Percentiles rank a stretch among this genome's conserved stretches.
Evolutionary conservation across 2,329 filamentous ascomycete species (phyloP).

Genomic region (Ceratocystis lukuohia): DNA sequence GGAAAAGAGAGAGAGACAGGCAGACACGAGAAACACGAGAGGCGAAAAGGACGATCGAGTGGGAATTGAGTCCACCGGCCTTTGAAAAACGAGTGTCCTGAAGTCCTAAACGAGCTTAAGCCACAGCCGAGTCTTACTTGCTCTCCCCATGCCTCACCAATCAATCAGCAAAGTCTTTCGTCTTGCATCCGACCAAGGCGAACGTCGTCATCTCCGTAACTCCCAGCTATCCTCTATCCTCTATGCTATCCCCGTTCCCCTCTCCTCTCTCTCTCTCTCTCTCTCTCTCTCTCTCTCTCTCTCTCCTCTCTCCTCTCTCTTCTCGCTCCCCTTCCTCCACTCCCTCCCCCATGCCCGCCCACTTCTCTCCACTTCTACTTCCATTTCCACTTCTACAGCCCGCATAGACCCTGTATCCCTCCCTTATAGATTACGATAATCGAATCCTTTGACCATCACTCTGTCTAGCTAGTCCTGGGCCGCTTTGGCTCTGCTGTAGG

Average conservation of each 20-base stretch:
- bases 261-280: neutral
- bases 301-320: neutral
- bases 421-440: neutral
- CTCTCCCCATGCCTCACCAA: no score
- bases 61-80: no score
- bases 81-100: no score
- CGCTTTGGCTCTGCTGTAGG: neutral
- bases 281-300: neutral
- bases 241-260: neutral
- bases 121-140: no score
- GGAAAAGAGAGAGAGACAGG: neutral
- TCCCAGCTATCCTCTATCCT: no score
- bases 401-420: slow-evolving; percentile 4
- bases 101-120: no score
- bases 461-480: neutral
- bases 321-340: neutral
- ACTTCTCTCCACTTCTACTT: no score
- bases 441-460: neutral
- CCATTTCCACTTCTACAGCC: neutral
- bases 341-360: no score
- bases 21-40: no score
- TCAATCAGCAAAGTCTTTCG: no score
- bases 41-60: no score
- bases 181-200: neutral
- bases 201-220: neutral